phyloP scores from a whole-genome alignment of 148 eudicot genomes.

The Agrostemma githago region DNA sequence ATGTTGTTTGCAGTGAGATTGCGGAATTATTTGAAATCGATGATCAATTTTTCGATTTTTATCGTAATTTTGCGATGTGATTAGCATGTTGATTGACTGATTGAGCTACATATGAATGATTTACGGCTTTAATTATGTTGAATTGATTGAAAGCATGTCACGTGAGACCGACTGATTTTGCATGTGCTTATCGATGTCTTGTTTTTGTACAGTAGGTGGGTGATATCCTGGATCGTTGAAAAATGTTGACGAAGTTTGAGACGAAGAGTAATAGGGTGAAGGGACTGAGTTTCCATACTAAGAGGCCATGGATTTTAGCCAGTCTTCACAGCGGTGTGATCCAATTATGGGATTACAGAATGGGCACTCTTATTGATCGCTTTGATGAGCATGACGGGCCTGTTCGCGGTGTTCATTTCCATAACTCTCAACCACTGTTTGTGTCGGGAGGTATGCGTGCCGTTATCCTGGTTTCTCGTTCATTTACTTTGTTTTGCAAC shows the following conservation, averaged over 20 bases:
- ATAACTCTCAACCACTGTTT: constrained; percentile 77
- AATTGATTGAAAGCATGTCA: no score
- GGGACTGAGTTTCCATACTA: constrained; percentile 20
- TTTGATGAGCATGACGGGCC: constrained; percentile 97
- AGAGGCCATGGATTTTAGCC: constrained; percentile 21
- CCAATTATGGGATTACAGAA: constrained; percentile 93
- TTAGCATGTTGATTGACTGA: background rate
- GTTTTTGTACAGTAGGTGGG: background rate
- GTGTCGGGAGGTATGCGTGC: constrained; percentile 67
- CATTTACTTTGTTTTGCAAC: background rate
- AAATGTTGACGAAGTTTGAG: constrained; percentile 17
- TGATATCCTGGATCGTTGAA: background rate
- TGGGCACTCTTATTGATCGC: constrained; percentile 88
- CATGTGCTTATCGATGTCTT: background rate
- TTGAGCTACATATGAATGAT: background rate
- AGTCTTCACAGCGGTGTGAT: constrained; percentile 60
- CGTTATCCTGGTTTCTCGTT: background rate
- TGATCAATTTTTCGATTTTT: no score
- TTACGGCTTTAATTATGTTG: no score
- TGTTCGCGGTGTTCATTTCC: constrained; percentile 90
- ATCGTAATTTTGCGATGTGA: no score
- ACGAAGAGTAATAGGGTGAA: constrained; percentile 21
- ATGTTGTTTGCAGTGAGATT: background rate
- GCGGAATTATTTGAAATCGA: no score
- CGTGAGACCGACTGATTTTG: background rate